Percentiles rank a stretch among this genome's conserved stretches.
These are phyloP conservation scores for Dactylonectria macrodidyma DNA, from an alignment of 2,329 filamentous ascomycete genomes.

Conservation along the genomic window DNA sequence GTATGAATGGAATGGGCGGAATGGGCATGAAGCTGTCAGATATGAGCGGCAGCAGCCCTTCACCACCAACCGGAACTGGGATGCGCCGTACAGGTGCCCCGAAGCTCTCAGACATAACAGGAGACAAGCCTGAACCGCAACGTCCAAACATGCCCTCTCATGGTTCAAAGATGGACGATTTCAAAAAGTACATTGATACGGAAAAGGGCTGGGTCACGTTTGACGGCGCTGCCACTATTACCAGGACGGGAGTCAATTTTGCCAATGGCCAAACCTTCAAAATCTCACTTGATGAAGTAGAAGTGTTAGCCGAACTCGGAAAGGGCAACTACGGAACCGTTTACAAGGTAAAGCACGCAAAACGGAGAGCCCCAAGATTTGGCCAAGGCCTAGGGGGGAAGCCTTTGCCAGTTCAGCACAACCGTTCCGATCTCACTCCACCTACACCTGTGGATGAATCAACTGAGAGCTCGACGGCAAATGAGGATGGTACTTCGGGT, in stretches of 20 bases:
- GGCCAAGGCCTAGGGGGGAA: slow-evolving; percentile 71
- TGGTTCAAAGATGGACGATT: slow-evolving; percentile 70
- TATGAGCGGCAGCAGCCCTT: slow-evolving; percentile 36
- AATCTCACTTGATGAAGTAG: slow-evolving; percentile 96
- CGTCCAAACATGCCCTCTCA: slow-evolving; percentile 56
- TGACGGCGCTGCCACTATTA: slow-evolving; percentile 91
- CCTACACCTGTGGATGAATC: slow-evolving; percentile 48
- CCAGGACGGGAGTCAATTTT: slow-evolving; percentile 92
- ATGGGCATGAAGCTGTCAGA: slow-evolving; percentile 41
- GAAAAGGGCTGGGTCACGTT: slow-evolving; percentile 94
- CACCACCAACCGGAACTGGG: slow-evolving; percentile 34
- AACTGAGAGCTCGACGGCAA: slow-evolving; percentile 50
- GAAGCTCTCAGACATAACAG: slow-evolving; percentile 60
- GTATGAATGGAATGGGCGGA: neutral
- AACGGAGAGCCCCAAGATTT: slow-evolving; percentile 71
- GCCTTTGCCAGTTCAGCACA: slow-evolving; percentile 54
- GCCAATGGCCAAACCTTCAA: slow-evolving; percentile 89
- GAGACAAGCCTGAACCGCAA: slow-evolving; percentile 34
- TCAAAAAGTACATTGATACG: slow-evolving; percentile 87
- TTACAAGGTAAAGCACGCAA: slow-evolving; percentile 93
- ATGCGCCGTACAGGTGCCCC: slow-evolving; percentile 56
- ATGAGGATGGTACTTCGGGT: slow-evolving; percentile 70
- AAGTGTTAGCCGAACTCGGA: slow-evolving; percentile 91
- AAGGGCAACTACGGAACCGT: slow-evolving; percentile 99
- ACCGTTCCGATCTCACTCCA: slow-evolving; percentile 55